These are phyloP conservation scores for Astrocystis sublimbata DNA, from an alignment of 495 filamentous ascomycete genomes.

Conservation along the genomic window DNA sequence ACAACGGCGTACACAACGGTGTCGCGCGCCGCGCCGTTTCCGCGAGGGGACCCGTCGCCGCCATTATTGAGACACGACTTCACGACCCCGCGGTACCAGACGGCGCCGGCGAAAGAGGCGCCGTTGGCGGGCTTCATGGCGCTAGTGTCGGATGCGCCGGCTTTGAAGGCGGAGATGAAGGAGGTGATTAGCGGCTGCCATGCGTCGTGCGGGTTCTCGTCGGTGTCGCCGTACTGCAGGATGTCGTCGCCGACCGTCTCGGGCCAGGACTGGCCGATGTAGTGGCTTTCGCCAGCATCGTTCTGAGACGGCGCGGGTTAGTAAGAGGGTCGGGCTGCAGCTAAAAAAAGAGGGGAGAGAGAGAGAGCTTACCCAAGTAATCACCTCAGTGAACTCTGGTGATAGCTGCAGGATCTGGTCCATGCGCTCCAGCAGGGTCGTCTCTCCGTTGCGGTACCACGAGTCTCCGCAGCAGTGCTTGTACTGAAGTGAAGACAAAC, in stretches of 20 bases:
- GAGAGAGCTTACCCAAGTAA: slow-evolving; percentile 29
- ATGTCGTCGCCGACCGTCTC: slow-evolving; percentile 28
- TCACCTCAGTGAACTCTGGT: slow-evolving; percentile 37
- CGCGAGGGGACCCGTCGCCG: slow-evolving; percentile 17
- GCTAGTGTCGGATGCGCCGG: slow-evolving; percentile 20
- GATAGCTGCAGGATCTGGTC: slow-evolving; percentile 31
- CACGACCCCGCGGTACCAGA: slow-evolving; percentile 25
- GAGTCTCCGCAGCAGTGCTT: slow-evolving; percentile 38
- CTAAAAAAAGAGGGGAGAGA: not conserved
- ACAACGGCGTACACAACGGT: slow-evolving; percentile 21
- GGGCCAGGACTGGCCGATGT: slow-evolving; percentile 48
- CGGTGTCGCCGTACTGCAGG: slow-evolving; percentile 31
- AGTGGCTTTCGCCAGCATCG: slow-evolving; percentile 49
- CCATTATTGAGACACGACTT: slow-evolving; percentile 13
- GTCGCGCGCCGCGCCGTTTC: slow-evolving; percentile 19
- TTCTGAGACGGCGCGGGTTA: slow-evolving; percentile 27
- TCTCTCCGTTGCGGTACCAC: slow-evolving; percentile 48
- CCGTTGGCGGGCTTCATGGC: slow-evolving; percentile 21
- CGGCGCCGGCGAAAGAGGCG: slow-evolving; percentile 12
- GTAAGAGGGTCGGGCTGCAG: not conserved
- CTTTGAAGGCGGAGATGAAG: slow-evolving; percentile 42
- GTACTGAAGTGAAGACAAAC: slow-evolving; percentile 38
- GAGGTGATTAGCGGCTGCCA: slow-evolving; percentile 35
- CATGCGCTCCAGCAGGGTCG: slow-evolving; percentile 40
- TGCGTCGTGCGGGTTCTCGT: slow-evolving; percentile 33